These are phyloP conservation scores for Apiotrichum brassicae DNA, from an alignment of 1,284 basidiomycete genomes.

Conservation along the genomic window DNA sequence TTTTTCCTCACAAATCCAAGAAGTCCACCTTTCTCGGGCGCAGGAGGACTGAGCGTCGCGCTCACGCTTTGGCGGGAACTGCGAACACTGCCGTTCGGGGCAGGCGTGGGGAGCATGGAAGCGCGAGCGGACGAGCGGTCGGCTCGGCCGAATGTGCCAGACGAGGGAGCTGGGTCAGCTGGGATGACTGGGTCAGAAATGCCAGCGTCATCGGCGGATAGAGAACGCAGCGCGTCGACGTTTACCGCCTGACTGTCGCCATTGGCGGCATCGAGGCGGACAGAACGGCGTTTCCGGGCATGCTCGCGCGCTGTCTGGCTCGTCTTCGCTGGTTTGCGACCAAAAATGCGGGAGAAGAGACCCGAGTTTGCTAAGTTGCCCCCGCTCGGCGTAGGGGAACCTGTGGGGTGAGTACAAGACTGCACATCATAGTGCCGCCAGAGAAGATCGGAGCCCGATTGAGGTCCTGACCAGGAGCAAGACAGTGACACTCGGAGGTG, in stretches of 20 bases:
- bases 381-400: not conserved
- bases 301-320: not conserved
- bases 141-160: too few relatives aligned
- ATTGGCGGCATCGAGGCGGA: not conserved
- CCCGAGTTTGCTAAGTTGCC: not conserved
- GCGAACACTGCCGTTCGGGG: not conserved
- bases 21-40: not conserved
- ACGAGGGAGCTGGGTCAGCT: too few relatives aligned
- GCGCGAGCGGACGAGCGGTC: too few relatives aligned
- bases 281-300: not conserved
- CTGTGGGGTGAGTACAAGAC: too few relatives aligned
- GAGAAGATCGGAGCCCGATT: too few relatives aligned
- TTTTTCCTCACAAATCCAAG: not conserved
- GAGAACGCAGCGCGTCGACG: not conserved
- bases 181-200: too few relatives aligned
- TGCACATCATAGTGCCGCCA: too few relatives aligned
- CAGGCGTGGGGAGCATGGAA: not conserved
- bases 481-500: too few relatives aligned
- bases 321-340: not conserved
- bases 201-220: too few relatives aligned
- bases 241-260: not conserved
- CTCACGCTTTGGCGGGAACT: not conserved
- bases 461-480: too few relatives aligned
- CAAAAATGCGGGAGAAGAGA: not conserved
- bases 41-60: not conserved